A percentile compares a stretch with the other conserved stretches of the same genome.
phyloP scores from a whole-genome alignment of 2,329 filamentous ascomycete species.

The Proliferodiscus dingleyae region DNA sequence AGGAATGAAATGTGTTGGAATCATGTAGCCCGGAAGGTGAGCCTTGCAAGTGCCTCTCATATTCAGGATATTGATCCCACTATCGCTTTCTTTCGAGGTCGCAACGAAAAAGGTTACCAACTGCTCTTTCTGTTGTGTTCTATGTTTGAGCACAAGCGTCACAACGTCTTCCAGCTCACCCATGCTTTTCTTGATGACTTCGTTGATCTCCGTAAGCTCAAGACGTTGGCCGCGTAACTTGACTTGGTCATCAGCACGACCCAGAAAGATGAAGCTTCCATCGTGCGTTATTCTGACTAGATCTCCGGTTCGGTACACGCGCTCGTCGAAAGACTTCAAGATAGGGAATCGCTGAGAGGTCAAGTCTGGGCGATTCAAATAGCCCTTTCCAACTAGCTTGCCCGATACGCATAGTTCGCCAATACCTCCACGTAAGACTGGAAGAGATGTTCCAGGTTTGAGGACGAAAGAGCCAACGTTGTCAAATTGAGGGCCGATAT shows the following conservation, averaged over 20 bases:
- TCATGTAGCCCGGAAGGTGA: constrained; percentile 78
- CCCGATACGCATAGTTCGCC: constrained; percentile 89
- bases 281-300: constrained; percentile 77
- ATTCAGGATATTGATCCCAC: constrained; percentile 35
- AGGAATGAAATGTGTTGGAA: constrained; percentile 76
- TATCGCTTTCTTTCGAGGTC: constrained; percentile 9
- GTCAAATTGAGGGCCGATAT: constrained; percentile 81
- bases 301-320: constrained; percentile 84
- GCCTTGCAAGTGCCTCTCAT: constrained; percentile 61
- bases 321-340: constrained; percentile 50
- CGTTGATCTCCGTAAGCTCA: constrained; percentile 88
- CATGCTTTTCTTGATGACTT: constrained; percentile 65
- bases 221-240: constrained; percentile 86
- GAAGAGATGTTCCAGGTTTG: constrained; percentile 59
- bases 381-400: constrained; percentile 82
- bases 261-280: constrained; percentile 79
- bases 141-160: constrained; percentile 71
- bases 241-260: constrained; percentile 84
- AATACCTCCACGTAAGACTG: constrained; percentile 71
- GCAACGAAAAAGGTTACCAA: constrained; percentile 70
- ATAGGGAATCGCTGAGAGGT: constrained; percentile 72
- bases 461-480: constrained; percentile 85
- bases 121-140: constrained; percentile 70
- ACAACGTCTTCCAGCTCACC: constrained; percentile 59
- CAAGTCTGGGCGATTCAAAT: constrained; percentile 74